phyloP scores from a whole-genome alignment of 768 basidiomycete genomes.

The Rhodotorula graminis region DNA sequence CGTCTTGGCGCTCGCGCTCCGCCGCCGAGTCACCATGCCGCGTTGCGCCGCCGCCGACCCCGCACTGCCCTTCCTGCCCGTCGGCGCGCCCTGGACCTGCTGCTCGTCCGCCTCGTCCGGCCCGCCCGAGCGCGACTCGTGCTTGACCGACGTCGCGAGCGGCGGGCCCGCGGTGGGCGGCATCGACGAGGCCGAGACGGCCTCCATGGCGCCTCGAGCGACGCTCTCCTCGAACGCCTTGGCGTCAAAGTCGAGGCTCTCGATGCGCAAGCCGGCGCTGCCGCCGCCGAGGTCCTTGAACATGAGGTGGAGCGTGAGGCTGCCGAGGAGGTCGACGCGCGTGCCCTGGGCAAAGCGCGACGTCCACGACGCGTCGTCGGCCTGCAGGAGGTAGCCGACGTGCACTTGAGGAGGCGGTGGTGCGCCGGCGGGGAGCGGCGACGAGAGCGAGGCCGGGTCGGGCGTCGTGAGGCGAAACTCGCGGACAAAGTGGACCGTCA shows the following conservation, averaged over 20 bases:
- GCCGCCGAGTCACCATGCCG: slow-evolving; percentile 14
- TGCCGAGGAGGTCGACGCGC: slow-evolving; percentile 30
- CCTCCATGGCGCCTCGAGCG: slow-evolving; percentile 9
- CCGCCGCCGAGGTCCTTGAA: slow-evolving; percentile 30
- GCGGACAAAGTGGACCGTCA: slow-evolving; percentile 24
- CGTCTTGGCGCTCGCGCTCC: slow-evolving; percentile 21
- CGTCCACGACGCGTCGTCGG: slow-evolving; percentile 28
- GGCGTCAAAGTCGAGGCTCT: slow-evolving; percentile 35
- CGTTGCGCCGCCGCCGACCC: neutral
- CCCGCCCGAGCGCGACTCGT: too few species aligned
- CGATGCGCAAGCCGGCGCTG: slow-evolving; percentile 23
- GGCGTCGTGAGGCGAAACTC: slow-evolving; percentile 35
- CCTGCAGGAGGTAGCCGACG: slow-evolving; percentile 35
- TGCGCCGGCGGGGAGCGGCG: neutral
- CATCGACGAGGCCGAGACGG: neutral
- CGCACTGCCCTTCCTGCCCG: neutral
- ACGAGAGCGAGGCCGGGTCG: slow-evolving; percentile 10
- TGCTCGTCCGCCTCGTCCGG: neutral
- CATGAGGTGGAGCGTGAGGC: slow-evolving; percentile 29
- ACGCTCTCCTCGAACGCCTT: slow-evolving; percentile 34
- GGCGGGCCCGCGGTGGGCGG: too few species aligned
- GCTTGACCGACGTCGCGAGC: neutral
- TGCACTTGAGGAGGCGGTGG: slow-evolving; percentile 10
- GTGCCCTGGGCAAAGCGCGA: slow-evolving; percentile 16
- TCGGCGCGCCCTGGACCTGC: neutral